phyloP scores from a whole-genome alignment of 768 basidiomycete species.

The Rhizopogon roseolus region DNA sequence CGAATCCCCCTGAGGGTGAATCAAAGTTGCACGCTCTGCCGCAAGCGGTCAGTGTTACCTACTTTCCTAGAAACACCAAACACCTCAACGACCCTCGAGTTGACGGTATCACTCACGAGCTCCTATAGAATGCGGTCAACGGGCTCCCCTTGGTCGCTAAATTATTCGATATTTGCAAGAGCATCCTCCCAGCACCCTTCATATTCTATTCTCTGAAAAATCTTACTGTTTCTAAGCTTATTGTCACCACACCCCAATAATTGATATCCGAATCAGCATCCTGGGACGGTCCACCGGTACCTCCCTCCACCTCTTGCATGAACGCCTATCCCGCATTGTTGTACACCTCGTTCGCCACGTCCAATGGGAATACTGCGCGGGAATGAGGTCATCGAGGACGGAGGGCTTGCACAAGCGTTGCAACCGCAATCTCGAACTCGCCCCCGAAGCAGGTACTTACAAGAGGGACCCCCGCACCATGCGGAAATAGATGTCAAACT shows the following conservation, averaged over 20 bases:
- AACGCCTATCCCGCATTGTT: slow-evolving; percentile 28
- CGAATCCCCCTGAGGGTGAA: neutral
- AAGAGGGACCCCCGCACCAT: too few species aligned
- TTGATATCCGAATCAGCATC: slow-evolving; percentile 25
- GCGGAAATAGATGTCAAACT: too few species aligned
- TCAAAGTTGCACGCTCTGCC: neutral
- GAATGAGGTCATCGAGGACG: slow-evolving; percentile 23
- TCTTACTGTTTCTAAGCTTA: slow-evolving; percentile 22
- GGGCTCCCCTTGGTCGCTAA: slow-evolving; percentile 3
- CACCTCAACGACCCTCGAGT: neutral
- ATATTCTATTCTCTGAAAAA: slow-evolving; percentile 27
- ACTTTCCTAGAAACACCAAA: neutral
- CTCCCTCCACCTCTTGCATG: slow-evolving; percentile 20
- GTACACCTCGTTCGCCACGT: slow-evolving; percentile 25
- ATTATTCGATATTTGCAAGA: slow-evolving; percentile 30
- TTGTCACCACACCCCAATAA: slow-evolving; percentile 26
- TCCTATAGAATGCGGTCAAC: slow-evolving; percentile 15
- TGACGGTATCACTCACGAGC: slow-evolving; percentile 9
- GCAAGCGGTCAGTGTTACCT: neutral
- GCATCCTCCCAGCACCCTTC: slow-evolving; percentile 20
- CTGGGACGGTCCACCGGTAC: slow-evolving; percentile 21
- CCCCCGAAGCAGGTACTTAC: too few species aligned
- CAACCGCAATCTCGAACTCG: neutral
- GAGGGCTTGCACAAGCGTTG: slow-evolving; percentile 35
- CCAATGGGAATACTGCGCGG: slow-evolving; percentile 18